Base-by-base conservation (phyloP, 2,329 filamentous ascomycete genomes). In the Trichophyton equinum region DNA sequence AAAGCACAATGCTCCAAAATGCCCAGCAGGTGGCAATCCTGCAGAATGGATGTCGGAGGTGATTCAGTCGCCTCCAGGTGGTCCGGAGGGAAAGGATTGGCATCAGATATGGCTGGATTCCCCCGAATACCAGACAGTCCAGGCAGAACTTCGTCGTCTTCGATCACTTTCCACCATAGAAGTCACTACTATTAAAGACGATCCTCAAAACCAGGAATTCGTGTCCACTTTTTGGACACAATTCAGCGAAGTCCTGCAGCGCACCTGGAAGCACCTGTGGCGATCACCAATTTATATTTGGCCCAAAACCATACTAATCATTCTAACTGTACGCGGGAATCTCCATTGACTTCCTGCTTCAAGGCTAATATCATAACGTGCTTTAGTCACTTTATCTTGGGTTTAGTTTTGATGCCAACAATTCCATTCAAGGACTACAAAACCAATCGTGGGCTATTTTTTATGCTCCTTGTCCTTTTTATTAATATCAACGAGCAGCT, bases 391-490 rank as follows among this genome's bases (percentile, higher is more conserved):
- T 95, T 15, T 95, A 91, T 72, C 88, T 95, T 68, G 89, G 89
- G 51, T 90, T 92, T 74, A 86, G 87, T 63, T 91, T 95, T 76
- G 81, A 84, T 18, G 86, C 88, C 0, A 79, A 83, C 49, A 88
- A 89, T 75, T 85, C 82, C 36, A 81, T 86, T 44, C 89, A 92
- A 71, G 90, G 90, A 64, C 79, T 95, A 3, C 88, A 92, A 74
- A 95, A 95, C 75, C 89, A 95, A 71, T 90, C 94, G 84, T 95
- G 95, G 71, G 82, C 84, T 72, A 86, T 95, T 66, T 95, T 95
- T 95, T 81, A 88, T 92, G 81, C 75, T 94, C 61, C 78, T 87
- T 62, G 92, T 86, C 47, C 84, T 95, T 70, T 95, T 95, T 70
- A 86, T 87, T 62, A 76, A 77, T 65, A 64, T 77, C 56, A 71